A percentile compares a stretch with the other conserved stretches of the same genome.
These are phyloP conservation scores for Cryptococcus neoformans DNA, from an alignment of 1,284 basidiomycete species.

Conservation along the genomic window DNA sequence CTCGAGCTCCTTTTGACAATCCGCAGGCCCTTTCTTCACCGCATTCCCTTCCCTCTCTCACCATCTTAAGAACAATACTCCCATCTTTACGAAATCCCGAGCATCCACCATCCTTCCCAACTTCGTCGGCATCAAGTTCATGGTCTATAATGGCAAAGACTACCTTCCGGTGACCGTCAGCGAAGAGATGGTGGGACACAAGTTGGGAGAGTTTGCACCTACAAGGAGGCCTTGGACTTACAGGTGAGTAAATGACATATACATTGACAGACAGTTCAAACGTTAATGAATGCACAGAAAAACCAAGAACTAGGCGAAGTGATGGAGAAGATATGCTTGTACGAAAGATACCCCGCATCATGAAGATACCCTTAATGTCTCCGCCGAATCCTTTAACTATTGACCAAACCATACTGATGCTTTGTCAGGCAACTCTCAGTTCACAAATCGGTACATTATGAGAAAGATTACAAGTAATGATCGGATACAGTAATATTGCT, in stretches of 20 bases:
- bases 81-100: conserved; percentile 85
- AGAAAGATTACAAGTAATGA: no score
- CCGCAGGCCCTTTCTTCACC: conserved; percentile 10
- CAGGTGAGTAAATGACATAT: conserved; percentile 30
- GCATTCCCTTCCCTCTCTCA: conserved; percentile 61
- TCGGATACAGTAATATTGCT: not conserved
- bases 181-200: conserved; percentile 98
- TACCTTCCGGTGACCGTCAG: conserved; percentile 82
- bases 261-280: no score
- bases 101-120: conserved; percentile 92
- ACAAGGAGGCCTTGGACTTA: conserved; percentile 64
- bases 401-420: no score
- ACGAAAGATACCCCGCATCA: conserved; percentile 13
- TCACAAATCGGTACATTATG: no score
- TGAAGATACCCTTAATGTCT: conserved; percentile 10
- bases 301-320: conserved; percentile 17
- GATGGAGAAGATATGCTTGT: not conserved
- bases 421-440: no score
- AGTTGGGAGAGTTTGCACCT: conserved; percentile 90
- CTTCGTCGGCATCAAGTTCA: conserved; percentile 85
- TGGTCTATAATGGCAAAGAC: conserved; percentile 93
- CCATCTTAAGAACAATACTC: conserved; percentile 74
- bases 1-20: not conserved
- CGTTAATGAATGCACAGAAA: conserved; percentile 3
- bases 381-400: not conserved